phyloP scores from a whole-genome alignment of 768 basidiomycete genomes.

The Chlorophyllum brunneum region DNA sequence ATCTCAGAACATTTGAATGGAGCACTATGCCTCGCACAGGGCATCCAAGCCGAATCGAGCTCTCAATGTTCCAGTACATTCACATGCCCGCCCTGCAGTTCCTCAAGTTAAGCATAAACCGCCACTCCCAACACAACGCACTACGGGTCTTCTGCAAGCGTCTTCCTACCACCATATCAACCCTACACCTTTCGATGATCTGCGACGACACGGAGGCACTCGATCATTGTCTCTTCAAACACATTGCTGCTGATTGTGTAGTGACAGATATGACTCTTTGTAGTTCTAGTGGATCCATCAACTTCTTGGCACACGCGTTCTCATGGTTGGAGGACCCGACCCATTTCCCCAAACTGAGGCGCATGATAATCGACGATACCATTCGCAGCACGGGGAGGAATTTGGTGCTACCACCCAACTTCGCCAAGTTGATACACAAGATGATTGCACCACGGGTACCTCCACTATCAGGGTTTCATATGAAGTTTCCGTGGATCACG shows the following conservation, averaged over 20 bases:
- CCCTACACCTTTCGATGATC: neutral
- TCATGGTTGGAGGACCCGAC: neutral
- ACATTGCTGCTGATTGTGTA: neutral
- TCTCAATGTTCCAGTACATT: neutral
- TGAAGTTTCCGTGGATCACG: neutral
- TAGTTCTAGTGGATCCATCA: neutral
- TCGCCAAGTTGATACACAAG: neutral
- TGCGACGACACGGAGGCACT: neutral
- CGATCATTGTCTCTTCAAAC: conserved; percentile 1
- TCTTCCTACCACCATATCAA: neutral
- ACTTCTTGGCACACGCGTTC: neutral
- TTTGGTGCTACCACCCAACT: neutral
- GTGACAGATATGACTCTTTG: neutral
- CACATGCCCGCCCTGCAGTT: neutral
- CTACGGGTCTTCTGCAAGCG: neutral
- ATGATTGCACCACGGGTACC: neutral
- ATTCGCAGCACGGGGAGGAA: too few species aligned
- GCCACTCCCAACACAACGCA: neutral
- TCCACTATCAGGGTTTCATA: neutral
- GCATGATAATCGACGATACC: neutral
- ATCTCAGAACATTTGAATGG: neutral
- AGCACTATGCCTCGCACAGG: neutral
- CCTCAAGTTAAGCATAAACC: neutral
- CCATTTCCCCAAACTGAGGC: neutral
- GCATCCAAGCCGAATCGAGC: neutral